Conservation (phyloP, 768 basidiomycete genomes). For the Ephemerocybe angulata region DNA sequence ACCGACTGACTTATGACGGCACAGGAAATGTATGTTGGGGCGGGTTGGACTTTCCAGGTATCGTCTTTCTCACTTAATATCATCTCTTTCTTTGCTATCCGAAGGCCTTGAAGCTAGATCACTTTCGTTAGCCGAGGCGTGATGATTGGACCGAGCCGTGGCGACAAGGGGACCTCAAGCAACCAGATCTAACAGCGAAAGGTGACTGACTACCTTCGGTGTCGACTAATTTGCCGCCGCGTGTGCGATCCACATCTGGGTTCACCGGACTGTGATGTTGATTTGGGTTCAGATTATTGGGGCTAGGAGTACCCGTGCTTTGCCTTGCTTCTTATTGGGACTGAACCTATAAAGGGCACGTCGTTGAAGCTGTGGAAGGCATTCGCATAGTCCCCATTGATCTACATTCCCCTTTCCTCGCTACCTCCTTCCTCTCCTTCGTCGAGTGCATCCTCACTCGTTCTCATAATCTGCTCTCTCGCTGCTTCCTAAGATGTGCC, state of each 20-base stretch:
- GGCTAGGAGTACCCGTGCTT: constrained; percentile 10
- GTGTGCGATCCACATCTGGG: constrained; percentile 2
- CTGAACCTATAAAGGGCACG: constrained; percentile 23
- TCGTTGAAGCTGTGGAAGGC: constrained; percentile 16
- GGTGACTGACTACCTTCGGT: too few relatives aligned
- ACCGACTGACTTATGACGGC: too few relatives aligned
- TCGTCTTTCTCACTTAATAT: too few relatives aligned
- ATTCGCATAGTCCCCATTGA: constrained; percentile 15
- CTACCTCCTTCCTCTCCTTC: constrained; percentile 5
- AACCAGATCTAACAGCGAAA: too few relatives aligned
- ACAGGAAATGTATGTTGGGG: too few relatives aligned
- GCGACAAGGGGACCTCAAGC: too few relatives aligned
- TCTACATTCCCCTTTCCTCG: constrained; percentile 8
- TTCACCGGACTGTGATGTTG: constrained; percentile 6
- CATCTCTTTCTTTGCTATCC: neutral
- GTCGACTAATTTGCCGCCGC: neutral
- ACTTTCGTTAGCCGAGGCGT: neutral
- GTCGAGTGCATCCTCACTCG: neutral
- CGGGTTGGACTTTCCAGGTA: too few relatives aligned
- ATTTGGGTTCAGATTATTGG: neutral
- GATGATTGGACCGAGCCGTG: constrained; percentile 3
- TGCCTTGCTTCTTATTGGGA: constrained; percentile 16
- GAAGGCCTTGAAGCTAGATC: neutral
- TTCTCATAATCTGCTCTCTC: constrained; percentile 3
- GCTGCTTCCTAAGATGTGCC: constrained; percentile 51